Conservation (phyloP, 768 basidiomycete species). For the Termitomyces sp. region DNA sequence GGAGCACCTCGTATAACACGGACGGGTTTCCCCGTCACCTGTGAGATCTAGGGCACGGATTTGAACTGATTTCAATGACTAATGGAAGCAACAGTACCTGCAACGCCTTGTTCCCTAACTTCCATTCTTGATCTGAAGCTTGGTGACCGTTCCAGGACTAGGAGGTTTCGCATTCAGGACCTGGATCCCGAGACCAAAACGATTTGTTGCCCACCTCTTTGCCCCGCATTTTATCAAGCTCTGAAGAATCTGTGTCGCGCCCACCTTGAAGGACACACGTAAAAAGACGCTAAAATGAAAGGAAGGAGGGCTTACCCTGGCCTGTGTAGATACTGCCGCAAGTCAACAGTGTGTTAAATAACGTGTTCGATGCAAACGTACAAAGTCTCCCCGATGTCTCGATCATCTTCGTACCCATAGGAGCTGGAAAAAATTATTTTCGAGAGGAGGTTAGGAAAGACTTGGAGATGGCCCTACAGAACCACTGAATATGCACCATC, state of each 20-base stretch:
- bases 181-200: background rate
- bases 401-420: conserved; percentile 36
- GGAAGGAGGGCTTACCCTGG: conserved; percentile 8
- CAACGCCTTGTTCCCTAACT: conserved; percentile 15
- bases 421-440: conserved; percentile 14
- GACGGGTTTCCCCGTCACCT: conserved; percentile 22
- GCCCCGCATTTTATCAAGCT: conserved; percentile 8
- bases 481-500: conserved; percentile 35
- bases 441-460: background rate
- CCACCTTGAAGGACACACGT: conserved; percentile 9
- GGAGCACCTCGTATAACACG: conserved; percentile 30
- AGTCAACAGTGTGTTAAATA: background rate
- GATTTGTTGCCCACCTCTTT: conserved; percentile 10
- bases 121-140: conserved; percentile 21
- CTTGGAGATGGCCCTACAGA: conserved; percentile 13
- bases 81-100: conserved; percentile 4
- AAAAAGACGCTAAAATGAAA: background rate
- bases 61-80: background rate
- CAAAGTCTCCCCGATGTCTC: conserved; percentile 30
- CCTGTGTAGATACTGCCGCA: conserved; percentile 16
- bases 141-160: conserved; percentile 27
- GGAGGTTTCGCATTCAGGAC: background rate
- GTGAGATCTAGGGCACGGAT: conserved; percentile 20
- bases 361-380: conserved; percentile 12
- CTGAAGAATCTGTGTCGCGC: conserved; percentile 6